Conservation (phyloP, 495 filamentous ascomycete genomes). For the Delitschia confertaspora region DNA sequence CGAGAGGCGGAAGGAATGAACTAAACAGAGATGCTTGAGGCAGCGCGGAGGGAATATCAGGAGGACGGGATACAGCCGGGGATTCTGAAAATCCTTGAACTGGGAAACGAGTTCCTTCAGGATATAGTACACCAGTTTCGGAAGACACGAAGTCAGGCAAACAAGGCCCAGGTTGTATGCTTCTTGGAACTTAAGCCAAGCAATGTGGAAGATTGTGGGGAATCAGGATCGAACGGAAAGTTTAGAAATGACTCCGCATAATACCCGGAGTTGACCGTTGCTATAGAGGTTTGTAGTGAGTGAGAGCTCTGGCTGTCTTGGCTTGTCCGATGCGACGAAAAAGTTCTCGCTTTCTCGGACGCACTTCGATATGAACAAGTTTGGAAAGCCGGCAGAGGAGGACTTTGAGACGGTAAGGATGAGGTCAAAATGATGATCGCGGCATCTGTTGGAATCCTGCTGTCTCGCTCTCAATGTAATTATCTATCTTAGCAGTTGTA, state of each 20-base stretch:
- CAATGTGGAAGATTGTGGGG: slow-evolving; percentile 6
- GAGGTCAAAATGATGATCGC: slow-evolving; percentile 12
- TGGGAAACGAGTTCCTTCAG: slow-evolving; percentile 8
- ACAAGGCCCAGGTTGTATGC: slow-evolving; percentile 4
- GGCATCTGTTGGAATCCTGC: slow-evolving; percentile 7
- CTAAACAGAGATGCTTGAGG: slow-evolving; percentile 6
- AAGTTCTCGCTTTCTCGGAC: slow-evolving; percentile 20
- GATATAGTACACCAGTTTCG: slow-evolving; percentile 10
- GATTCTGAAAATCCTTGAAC: slow-evolving; percentile 6
- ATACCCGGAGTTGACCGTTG: too few species aligned
- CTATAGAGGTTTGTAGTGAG: slow-evolving; percentile 19
- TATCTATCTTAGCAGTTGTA: neutral
- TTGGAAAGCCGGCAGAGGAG: slow-evolving; percentile 22
- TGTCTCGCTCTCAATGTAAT: slow-evolving; percentile 14
- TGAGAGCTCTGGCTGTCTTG: slow-evolving; percentile 21
- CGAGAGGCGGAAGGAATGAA: slow-evolving; percentile 6
- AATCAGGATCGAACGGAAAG: slow-evolving; percentile 1
- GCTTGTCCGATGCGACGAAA: slow-evolving; percentile 6
- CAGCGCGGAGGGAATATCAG: slow-evolving; percentile 2
- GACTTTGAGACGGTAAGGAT: slow-evolving; percentile 21
- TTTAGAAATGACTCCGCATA: neutral
- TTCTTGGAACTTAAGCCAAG: slow-evolving; percentile 3
- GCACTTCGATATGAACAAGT: slow-evolving; percentile 25
- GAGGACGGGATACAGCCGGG: slow-evolving; percentile 9
- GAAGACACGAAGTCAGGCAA: slow-evolving; percentile 9